phyloP scores from a whole-genome alignment of 2,329 filamentous ascomycete genomes.

The Arthroderma uncinatum region DNA sequence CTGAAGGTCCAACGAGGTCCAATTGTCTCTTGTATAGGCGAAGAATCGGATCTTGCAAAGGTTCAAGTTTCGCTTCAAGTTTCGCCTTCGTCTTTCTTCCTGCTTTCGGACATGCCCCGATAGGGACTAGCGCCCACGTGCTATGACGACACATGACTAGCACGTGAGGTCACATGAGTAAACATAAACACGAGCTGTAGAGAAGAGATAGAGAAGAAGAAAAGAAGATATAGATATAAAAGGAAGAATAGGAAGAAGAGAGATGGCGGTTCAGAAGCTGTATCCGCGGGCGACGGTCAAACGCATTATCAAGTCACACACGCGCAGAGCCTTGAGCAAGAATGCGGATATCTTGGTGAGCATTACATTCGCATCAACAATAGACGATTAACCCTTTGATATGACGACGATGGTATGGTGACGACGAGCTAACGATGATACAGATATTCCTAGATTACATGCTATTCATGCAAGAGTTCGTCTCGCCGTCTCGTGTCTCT shows the following conservation, averaged over 20 bases:
- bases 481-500: slow-evolving; percentile 8
- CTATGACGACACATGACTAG: not conserved
- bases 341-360: slow-evolving; percentile 74
- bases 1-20: not conserved
- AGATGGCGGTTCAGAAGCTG: slow-evolving; percentile 56
- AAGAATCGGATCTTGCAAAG: too few relatives aligned
- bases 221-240: not conserved
- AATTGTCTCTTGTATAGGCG: too few relatives aligned
- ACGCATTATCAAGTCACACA: slow-evolving; percentile 82
- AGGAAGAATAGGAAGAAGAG: not conserved
- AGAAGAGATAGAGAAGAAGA: not conserved
- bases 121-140: slow-evolving; percentile 1
- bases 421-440: not conserved
- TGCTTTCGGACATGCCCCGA: not conserved
- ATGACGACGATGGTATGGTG: too few relatives aligned
- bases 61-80: too few relatives aligned
- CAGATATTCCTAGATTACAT: slow-evolving; percentile 79
- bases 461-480: slow-evolving; percentile 61
- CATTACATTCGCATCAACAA: too few relatives aligned
- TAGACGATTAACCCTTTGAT: too few relatives aligned
- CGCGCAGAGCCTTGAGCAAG: slow-evolving; percentile 66
- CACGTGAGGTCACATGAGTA: not conserved
- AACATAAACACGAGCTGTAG: not conserved
- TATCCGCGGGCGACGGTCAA: slow-evolving; percentile 78
- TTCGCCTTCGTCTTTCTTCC: not conserved